Conservation (phyloP, 768 basidiomycete species). For the Trametopsis cervina region DNA sequence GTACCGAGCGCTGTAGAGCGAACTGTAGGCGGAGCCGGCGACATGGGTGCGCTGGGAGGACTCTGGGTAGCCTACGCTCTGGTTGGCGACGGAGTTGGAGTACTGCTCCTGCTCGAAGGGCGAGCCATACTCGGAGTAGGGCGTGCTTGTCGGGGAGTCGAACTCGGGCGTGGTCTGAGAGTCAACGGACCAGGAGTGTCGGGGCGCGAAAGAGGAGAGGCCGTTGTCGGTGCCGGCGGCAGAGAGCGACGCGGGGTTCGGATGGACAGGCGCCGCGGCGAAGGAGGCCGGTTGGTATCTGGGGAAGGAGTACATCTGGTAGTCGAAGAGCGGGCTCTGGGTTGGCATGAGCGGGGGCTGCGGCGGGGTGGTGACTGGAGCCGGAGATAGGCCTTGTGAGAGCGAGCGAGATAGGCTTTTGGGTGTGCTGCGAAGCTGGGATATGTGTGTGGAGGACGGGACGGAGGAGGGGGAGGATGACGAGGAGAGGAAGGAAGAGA, state of each 20-base stretch:
- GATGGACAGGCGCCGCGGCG: conserved; percentile 3
- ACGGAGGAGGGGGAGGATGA: conserved; percentile 5
- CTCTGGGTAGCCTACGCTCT: conserved; percentile 24
- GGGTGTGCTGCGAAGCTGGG: neutral
- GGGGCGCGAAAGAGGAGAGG: conserved; percentile 13
- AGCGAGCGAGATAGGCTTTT: neutral
- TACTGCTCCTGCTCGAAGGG: conserved; percentile 15
- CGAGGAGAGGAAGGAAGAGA: conserved; percentile 13
- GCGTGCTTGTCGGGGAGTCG: conserved; percentile 14
- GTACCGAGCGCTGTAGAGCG: conserved; percentile 16
- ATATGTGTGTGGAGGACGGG: neutral
- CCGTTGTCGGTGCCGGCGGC: conserved; percentile 8
- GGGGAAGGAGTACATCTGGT: conserved; percentile 7
- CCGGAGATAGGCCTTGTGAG: neutral
- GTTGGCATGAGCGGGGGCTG: conserved; percentile 8
- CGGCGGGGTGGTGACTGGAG: neutral
- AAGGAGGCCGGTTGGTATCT: conserved; percentile 8
- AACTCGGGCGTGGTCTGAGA: conserved; percentile 16
- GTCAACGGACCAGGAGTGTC: conserved; percentile 18
- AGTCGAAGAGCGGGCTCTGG: conserved; percentile 5
- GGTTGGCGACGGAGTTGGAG: conserved; percentile 11
- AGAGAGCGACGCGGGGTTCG: conserved; percentile 2
- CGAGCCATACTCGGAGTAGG: conserved; percentile 17
- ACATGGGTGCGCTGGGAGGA: conserved; percentile 27
- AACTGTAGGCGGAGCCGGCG: conserved; percentile 16